Conservation (phyloP, 2,329 filamentous ascomycete species). For the Aspergillus sp. region DNA sequence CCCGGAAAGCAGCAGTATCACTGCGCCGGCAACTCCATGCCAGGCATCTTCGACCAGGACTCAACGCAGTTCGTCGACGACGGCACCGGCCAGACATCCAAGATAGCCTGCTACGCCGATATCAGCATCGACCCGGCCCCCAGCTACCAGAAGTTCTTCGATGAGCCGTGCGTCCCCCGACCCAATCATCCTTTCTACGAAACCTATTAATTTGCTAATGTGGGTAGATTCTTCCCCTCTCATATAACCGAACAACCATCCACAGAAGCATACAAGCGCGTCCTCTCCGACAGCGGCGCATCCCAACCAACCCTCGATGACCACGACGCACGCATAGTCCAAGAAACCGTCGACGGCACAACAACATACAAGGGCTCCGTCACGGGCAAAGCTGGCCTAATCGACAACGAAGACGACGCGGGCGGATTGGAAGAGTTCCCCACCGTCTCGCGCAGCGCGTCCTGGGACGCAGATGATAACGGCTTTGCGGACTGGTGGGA, state of each 20-base stretch:
- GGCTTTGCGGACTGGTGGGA: slow-evolving; percentile 16
- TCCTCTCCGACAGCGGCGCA: slow-evolving; percentile 9
- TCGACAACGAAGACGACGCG: slow-evolving; percentile 11
- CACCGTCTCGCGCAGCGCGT: background rate
- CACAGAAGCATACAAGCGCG: slow-evolving; percentile 12
- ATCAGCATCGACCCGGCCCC: slow-evolving; percentile 9
- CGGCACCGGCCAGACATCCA: slow-evolving; percentile 1
- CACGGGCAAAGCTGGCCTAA: slow-evolving; percentile 6
- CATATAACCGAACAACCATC: slow-evolving; percentile 11
- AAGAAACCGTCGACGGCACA: slow-evolving; percentile 9
- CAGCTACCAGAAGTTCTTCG: slow-evolving; percentile 13
- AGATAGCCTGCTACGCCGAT: slow-evolving; percentile 14
- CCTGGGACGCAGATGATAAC: slow-evolving; percentile 9
- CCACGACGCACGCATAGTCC: slow-evolving; percentile 11
- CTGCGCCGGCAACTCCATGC: slow-evolving; percentile 13
- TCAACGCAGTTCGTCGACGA: slow-evolving; percentile 8
- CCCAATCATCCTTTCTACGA: no score
- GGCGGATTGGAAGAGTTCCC: slow-evolving; percentile 11
- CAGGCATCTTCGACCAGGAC: slow-evolving; percentile 7
- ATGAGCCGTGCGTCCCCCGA: background rate
- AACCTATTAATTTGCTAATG: no score
- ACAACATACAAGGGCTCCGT: slow-evolving; percentile 6
- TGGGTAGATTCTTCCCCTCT: slow-evolving; percentile 8
- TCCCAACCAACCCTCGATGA: slow-evolving; percentile 4
- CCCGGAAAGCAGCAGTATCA: slow-evolving; percentile 11